phyloP scores from a whole-genome alignment of 2,329 filamentous ascomycete species.

The Cryphonectria radicalis region DNA sequence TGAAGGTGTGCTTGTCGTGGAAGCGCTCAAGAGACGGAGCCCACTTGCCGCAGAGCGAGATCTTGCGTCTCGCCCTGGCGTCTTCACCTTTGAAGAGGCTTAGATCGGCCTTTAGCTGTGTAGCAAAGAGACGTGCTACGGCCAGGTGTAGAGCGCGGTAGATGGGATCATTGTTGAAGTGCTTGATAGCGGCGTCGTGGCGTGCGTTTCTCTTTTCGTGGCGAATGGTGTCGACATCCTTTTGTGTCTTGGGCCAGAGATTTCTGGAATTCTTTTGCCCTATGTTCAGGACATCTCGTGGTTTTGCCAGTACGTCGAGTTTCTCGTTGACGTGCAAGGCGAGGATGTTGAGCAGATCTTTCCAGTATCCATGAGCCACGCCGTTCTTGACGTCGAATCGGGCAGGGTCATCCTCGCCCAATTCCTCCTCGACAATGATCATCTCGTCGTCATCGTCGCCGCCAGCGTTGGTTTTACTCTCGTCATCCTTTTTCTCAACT shows the following conservation, averaged over 20 bases:
- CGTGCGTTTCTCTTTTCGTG: slow-evolving; percentile 43
- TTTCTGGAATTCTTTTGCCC: slow-evolving; percentile 35
- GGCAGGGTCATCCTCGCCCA: slow-evolving; percentile 42
- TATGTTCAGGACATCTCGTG: slow-evolving; percentile 46
- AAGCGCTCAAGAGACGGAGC: slow-evolving; percentile 58
- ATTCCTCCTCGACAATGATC: slow-evolving; percentile 40
- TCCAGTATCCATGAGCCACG: slow-evolving; percentile 65
- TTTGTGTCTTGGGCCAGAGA: slow-evolving; percentile 31
- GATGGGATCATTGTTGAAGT: slow-evolving; percentile 47
- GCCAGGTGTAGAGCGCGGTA: slow-evolving; percentile 57
- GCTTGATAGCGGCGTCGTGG: slow-evolving; percentile 45
- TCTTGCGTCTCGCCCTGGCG: slow-evolving; percentile 44
- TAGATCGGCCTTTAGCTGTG: slow-evolving; percentile 56
- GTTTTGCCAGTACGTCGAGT: slow-evolving; percentile 47
- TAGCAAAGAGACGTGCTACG: slow-evolving; percentile 60
- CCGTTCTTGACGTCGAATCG: slow-evolving; percentile 50
- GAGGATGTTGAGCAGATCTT: slow-evolving; percentile 62
- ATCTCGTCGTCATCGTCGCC: slow-evolving; percentile 38
- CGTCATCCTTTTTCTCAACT: slow-evolving; percentile 42
- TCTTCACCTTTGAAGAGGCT: slow-evolving; percentile 45
- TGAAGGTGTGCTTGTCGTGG: slow-evolving; percentile 62
- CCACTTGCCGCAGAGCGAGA: slow-evolving; percentile 66
- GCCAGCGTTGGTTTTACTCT: slow-evolving; percentile 28
- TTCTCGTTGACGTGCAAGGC: slow-evolving; percentile 54
- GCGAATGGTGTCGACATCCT: slow-evolving; percentile 33